phyloP scores from a whole-genome alignment of 2,329 filamentous ascomycete genomes.

The Emmonsiellopsis sp. region DNA sequence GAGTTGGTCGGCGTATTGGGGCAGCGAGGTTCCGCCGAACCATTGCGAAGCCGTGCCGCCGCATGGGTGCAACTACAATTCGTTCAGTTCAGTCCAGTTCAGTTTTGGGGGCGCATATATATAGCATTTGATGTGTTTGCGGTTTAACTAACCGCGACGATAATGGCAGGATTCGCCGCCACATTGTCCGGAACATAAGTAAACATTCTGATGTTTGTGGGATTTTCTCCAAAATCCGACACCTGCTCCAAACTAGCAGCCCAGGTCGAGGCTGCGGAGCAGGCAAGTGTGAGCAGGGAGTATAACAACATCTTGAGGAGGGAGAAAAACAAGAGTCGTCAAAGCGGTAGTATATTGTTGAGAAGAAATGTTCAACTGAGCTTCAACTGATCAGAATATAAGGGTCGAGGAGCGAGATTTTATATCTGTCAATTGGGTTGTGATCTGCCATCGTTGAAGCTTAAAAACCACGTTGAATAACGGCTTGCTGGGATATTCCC shows the following conservation, averaged over 20 bases:
- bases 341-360: too few relatives aligned
- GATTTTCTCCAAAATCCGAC: conserved; percentile 32
- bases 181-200: conserved; percentile 38
- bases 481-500: too few relatives aligned
- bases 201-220: conserved; percentile 41
- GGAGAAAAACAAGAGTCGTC: neutral
- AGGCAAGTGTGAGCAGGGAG: neutral
- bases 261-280: neutral
- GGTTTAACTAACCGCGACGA: conserved; percentile 35
- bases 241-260: conserved; percentile 16
- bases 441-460: too few relatives aligned
- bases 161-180: conserved; percentile 36
- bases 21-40: conserved; percentile 43
- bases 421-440: too few relatives aligned
- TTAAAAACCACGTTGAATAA: too few relatives aligned
- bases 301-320: neutral
- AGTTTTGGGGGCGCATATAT: neutral
- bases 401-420: too few relatives aligned
- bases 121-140: neutral
- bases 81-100: neutral
- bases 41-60: conserved; percentile 25
- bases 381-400: too few relatives aligned
- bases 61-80: conserved; percentile 38
- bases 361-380: too few relatives aligned
- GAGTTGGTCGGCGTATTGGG: conserved; percentile 36